Conservation (phyloP, 2,329 filamentous ascomycete genomes). For the Penicillium psychrosexuale region DNA sequence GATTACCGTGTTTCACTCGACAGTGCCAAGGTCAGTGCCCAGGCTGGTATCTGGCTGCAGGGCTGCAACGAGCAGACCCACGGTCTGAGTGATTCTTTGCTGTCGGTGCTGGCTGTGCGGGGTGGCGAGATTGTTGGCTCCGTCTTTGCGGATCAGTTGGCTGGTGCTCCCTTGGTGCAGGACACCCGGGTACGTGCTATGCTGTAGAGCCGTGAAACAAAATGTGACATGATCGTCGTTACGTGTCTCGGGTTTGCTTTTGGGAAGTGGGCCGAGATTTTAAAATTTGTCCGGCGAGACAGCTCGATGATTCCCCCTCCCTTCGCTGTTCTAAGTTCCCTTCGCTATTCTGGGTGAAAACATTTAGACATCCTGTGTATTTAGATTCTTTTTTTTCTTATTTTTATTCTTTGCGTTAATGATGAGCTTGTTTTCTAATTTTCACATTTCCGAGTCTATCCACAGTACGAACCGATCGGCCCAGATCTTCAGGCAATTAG, state of each 20-base stretch:
- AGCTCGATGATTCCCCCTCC: slow-evolving; percentile 4
- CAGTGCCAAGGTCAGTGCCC: slow-evolving; percentile 62
- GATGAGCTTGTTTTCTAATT: background rate
- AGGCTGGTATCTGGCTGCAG: slow-evolving; percentile 85
- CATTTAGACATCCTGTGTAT: slow-evolving; percentile 8
- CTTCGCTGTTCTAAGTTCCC: background rate
- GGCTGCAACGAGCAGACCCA: slow-evolving; percentile 92
- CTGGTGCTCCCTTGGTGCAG: slow-evolving; percentile 28
- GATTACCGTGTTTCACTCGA: slow-evolving; percentile 77
- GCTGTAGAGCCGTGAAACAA: slow-evolving; percentile 19
- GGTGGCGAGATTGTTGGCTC: slow-evolving; percentile 75
- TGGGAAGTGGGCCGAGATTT: background rate
- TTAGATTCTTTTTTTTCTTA: background rate
- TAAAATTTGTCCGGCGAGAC: background rate
- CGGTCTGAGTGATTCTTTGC: slow-evolving; percentile 77
- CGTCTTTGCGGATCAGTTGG: slow-evolving; percentile 58
- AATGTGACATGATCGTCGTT: background rate
- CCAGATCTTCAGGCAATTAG: background rate
- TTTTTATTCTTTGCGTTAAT: background rate
- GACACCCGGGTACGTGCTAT: slow-evolving; percentile 34
- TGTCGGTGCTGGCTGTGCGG: slow-evolving; percentile 72
- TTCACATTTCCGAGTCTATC: too few species aligned
- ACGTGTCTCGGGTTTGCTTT: background rate
- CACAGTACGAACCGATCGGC: background rate
- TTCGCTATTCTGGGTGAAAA: slow-evolving; percentile 4